Percentiles rank a stretch among this genome's conserved stretches.
Evolutionary conservation across 2,329 filamentous ascomycete genomes (phyloP).

Genomic region (Didymella keratinophila): DNA sequence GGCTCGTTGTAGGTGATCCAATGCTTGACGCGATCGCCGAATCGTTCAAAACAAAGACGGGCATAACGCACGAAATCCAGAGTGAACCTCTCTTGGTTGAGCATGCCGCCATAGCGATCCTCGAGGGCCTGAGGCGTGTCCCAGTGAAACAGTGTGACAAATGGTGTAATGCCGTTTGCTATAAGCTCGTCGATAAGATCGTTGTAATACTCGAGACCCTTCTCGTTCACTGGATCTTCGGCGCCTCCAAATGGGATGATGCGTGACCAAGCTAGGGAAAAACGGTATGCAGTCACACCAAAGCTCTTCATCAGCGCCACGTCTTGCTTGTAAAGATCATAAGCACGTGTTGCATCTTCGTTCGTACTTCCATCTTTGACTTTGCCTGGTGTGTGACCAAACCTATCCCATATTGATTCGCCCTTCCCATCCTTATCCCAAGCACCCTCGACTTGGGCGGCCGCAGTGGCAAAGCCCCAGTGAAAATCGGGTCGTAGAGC

Average conservation of each 20-base stretch:
- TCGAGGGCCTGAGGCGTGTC: constrained; percentile 30
- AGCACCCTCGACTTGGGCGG: constrained; percentile 56
- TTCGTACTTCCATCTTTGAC: constrained; percentile 52
- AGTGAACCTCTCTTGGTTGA: constrained; percentile 32
- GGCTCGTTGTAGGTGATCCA: constrained; percentile 56
- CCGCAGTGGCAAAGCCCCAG: constrained; percentile 55
- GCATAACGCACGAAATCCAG: constrained; percentile 50
- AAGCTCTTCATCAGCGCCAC: constrained; percentile 30
- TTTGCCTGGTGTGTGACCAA: constrained; percentile 52
- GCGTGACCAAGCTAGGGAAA: constrained; percentile 29
- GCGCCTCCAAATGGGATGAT: constrained; percentile 31
- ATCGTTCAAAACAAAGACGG: constrained; percentile 50
- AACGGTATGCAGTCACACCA: constrained; percentile 32
- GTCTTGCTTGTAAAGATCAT: constrained; percentile 58
- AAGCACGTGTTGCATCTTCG: constrained; percentile 39
- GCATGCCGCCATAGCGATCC: constrained; percentile 30
- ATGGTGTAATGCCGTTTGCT: constrained; percentile 24
- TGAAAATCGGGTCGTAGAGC: constrained; percentile 50
- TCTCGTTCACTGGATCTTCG: constrained; percentile 29
- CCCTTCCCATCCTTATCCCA: constrained; percentile 56
- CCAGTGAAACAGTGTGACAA: constrained; percentile 35
- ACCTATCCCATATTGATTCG: constrained; percentile 54
- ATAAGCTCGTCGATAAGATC: constrained; percentile 30
- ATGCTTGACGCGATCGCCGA: constrained; percentile 51
- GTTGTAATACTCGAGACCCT: constrained; percentile 27